Evolutionary conservation across 1,139 yeast species (phyloP).

Genomic region (Yamadazyma trypodendri): DNA sequence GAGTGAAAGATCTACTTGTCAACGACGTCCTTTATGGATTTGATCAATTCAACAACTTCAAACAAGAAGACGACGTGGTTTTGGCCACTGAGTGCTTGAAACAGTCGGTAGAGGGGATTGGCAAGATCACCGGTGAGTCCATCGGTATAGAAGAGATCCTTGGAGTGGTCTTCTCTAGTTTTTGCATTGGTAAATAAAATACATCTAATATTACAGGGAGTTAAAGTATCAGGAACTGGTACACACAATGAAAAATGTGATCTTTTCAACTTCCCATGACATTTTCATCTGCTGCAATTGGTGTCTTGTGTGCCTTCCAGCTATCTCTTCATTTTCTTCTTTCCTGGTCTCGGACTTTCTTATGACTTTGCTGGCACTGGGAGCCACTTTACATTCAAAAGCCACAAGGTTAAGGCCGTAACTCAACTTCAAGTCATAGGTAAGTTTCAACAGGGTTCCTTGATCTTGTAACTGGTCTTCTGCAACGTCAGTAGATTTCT

Average conservation of each 20-base stretch:
- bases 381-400: constrained; percentile 49
- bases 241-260: constrained; percentile 33
- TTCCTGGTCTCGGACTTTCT: constrained; percentile 23
- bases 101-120: constrained; percentile 81
- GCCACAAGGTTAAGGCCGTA: constrained; percentile 48
- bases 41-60: constrained; percentile 53
- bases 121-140: constrained; percentile 86
- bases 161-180: constrained; percentile 86
- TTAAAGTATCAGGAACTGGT: constrained; percentile 14
- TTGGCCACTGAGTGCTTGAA: constrained; percentile 77
- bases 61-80: constrained; percentile 66
- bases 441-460: constrained; percentile 29
- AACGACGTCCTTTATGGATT: constrained; percentile 77
- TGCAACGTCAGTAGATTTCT: constrained; percentile 36
- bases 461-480: constrained; percentile 21
- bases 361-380: constrained; percentile 32
- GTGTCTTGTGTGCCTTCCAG: constrained; percentile 48
- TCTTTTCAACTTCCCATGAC: constrained; percentile 49
- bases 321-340: constrained; percentile 28
- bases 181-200: constrained; percentile 84
- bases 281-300: constrained; percentile 47
- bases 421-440: constrained; percentile 49
- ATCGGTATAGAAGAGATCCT: constrained; percentile 88
- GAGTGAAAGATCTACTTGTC: constrained; percentile 70
- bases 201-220: constrained; percentile 7